A percentile compares a stretch with the other conserved stretches of the same genome.
Conservation (phyloP, 2,329 filamentous ascomycete genomes). For the Ophiostoma sp. region DNA sequence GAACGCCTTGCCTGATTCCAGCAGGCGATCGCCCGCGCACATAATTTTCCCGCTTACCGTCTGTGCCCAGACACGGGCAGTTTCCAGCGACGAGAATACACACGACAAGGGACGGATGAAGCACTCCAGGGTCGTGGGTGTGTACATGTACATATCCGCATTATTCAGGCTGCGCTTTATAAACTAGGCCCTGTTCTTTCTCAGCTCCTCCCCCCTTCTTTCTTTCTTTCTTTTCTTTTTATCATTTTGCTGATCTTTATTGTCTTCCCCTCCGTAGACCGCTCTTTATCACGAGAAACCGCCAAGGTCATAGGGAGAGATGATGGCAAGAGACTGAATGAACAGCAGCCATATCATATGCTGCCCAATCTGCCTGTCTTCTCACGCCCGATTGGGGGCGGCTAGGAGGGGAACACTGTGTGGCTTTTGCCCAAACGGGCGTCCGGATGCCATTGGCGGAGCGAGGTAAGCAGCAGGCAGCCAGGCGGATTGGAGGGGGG, state of each 20-base stretch:
- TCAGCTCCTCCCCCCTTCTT: not conserved
- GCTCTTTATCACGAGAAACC: not conserved
- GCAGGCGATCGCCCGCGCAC: too few species aligned
- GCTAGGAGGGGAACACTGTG: not conserved
- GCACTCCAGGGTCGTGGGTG: too few species aligned
- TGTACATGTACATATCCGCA: too few species aligned
- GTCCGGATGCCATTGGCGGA: not conserved
- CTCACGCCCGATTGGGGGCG: too few species aligned
- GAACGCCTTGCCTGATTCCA: too few species aligned
- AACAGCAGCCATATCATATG: too few species aligned
- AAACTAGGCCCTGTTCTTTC: not conserved
- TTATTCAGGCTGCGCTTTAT: not conserved
- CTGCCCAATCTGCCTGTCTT: too few species aligned
- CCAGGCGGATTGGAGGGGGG: not conserved
- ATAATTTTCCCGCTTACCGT: too few species aligned
- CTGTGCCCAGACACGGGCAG: too few species aligned
- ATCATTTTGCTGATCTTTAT: not conserved
- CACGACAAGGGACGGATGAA: too few species aligned
- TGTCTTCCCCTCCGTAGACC: not conserved
- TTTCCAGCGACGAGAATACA: too few species aligned
- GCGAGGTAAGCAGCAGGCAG: not conserved
- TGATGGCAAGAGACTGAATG: not conserved
- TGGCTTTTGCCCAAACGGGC: not conserved
- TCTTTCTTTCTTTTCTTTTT: not conserved
- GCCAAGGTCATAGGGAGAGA: too few species aligned